phyloP scores from a whole-genome alignment of 2,329 filamentous ascomycete genomes.

The Ambrosiella xylebori region DNA sequence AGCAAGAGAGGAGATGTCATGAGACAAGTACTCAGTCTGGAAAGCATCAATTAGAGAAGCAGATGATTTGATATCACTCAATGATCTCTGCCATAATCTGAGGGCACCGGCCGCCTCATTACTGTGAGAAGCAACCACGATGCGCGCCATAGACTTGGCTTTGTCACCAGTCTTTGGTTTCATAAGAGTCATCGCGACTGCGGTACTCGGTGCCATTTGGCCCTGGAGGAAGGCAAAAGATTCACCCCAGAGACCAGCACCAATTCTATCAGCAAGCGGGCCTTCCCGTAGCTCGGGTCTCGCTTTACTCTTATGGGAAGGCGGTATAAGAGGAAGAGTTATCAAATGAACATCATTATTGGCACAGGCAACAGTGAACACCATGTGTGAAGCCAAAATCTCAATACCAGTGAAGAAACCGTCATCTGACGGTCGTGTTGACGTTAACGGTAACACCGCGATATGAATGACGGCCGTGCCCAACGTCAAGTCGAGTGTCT shows the following conservation, averaged over 20 bases:
- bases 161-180: conserved; percentile 23
- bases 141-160: conserved; percentile 22
- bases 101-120: conserved; percentile 41
- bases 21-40: conserved; percentile 41
- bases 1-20: conserved; percentile 35
- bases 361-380: conserved; percentile 43
- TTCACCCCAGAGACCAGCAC: conserved; percentile 47
- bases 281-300: conserved; percentile 34
- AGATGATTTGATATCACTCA: conserved; percentile 23
- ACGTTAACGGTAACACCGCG: conserved; percentile 35
- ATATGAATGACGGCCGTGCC: conserved; percentile 38
- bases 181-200: conserved; percentile 36
- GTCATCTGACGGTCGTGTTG: conserved; percentile 29
- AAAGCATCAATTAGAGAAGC: conserved; percentile 29
- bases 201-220: conserved; percentile 34
- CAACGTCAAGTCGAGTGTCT: conserved; percentile 43
- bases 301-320: conserved; percentile 41
- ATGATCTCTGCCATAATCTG: conserved; percentile 38
- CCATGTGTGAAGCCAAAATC: conserved; percentile 37
- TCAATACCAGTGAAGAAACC: conserved; percentile 29
- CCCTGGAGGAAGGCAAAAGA: conserved; percentile 36
- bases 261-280: conserved; percentile 35
- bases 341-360: conserved; percentile 40
- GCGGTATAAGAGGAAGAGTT: conserved; percentile 42
- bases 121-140: conserved; percentile 43